phyloP scores from a whole-genome alignment of 768 basidiomycete species.

The Plicaturopsis crispa region DNA sequence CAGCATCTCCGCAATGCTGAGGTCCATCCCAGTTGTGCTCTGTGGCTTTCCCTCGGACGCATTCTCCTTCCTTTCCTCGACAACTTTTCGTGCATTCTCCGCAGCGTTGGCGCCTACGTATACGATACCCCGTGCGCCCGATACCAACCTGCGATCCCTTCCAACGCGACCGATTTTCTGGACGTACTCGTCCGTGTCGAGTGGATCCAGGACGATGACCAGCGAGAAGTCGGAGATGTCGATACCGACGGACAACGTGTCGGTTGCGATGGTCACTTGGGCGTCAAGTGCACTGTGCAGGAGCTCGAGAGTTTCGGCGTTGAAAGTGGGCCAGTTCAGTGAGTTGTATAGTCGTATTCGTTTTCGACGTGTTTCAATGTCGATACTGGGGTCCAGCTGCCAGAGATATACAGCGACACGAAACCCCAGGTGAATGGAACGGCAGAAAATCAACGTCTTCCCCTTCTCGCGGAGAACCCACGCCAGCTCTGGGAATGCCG shows the following conservation, averaged over 20 bases:
- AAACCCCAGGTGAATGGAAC: conserved; percentile 17
- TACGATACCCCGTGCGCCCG: conserved; percentile 9
- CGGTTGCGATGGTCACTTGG: conserved; percentile 9
- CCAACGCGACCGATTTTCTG: conserved; percentile 14
- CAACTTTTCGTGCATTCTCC: conserved; percentile 1
- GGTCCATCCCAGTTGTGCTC: background rate
- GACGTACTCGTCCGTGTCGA: conserved; percentile 7
- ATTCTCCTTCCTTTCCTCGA: conserved; percentile 1
- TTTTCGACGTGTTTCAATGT: background rate
- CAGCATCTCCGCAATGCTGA: conserved; percentile 6
- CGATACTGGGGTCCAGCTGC: background rate
- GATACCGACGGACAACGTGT: conserved; percentile 11
- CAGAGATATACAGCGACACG: conserved; percentile 14
- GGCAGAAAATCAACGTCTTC: conserved; percentile 20
- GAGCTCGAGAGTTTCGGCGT: conserved; percentile 1
- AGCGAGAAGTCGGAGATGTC: conserved; percentile 1
- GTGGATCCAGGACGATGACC: background rate
- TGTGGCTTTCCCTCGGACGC: background rate
- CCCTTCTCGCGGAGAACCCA: conserved; percentile 15
- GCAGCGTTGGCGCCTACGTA: conserved; percentile 6
- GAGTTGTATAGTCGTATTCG: conserved; percentile 7
- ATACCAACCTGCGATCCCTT: conserved; percentile 1
- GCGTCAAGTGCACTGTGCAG: background rate
- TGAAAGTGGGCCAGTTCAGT: conserved; percentile 6
- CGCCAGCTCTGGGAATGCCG: conserved; percentile 15